Evolutionary conservation across 306 rosid species (phyloP).

Genomic region (Vigna angularis): DNA sequence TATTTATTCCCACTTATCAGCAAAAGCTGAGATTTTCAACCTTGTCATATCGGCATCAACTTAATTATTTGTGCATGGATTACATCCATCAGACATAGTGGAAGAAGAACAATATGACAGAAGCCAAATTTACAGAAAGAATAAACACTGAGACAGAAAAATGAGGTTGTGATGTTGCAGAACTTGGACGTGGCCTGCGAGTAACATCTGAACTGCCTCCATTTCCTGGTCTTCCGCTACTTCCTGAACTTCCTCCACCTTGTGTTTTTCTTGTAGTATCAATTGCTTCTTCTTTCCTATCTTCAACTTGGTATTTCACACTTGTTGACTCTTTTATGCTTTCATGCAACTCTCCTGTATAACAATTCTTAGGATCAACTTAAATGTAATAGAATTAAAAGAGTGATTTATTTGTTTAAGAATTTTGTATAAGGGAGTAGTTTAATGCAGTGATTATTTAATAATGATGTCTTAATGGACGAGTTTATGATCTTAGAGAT

Average conservation of each 20-base stretch:
- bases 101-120: conserved; percentile 28
- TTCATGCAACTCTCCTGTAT: conserved; percentile 27
- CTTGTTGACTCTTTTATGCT: conserved; percentile 20
- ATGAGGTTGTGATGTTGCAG: conserved; percentile 33
- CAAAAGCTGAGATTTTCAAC: no score
- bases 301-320: conserved; percentile 28
- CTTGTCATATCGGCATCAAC: no score
- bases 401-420: no score
- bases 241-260: conserved; percentile 12
- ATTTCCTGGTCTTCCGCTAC: neutral
- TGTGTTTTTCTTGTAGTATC: conserved; percentile 22
- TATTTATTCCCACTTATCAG: neutral
- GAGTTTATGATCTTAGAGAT: no score
- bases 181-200: conserved; percentile 25
- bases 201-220: conserved; percentile 26
- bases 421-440: no score
- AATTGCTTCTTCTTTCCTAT: conserved; percentile 12
- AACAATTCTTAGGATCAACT: no score
- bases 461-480: no score
- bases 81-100: neutral
- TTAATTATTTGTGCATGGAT: neutral
- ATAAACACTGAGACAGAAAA: conserved; percentile 18
- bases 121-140: conserved; percentile 27
- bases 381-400: no score
- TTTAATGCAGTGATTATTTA: no score